Evolutionary conservation across 2,329 filamentous ascomycete genomes (phyloP).

Genomic region (Thyridium curvatum): DNA sequence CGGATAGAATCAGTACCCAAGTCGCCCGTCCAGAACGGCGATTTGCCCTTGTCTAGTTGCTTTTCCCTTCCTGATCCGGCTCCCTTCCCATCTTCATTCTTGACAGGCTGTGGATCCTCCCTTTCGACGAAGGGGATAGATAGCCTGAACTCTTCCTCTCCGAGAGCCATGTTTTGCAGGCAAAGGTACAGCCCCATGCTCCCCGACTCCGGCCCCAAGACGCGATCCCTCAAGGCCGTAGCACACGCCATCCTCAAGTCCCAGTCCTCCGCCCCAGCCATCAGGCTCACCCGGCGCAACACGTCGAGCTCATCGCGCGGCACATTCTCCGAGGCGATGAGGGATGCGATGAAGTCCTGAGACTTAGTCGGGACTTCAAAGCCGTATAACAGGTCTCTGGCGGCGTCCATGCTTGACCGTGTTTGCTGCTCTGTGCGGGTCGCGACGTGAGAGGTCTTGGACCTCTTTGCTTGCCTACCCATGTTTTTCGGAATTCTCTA

Average conservation of each 20-base stretch:
- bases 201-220: conserved; percentile 5
- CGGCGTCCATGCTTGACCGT: conserved; percentile 6
- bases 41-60: conserved; percentile 1
- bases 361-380: conserved; percentile 21
- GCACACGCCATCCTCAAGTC: conserved; percentile 24
- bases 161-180: not conserved
- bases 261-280: conserved; percentile 25
- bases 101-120: not conserved
- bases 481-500: no score
- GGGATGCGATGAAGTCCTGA: conserved; percentile 16
- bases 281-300: conserved; percentile 18
- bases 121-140: not conserved
- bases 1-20: not conserved
- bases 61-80: not conserved
- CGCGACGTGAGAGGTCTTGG: no score
- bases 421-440: not conserved
- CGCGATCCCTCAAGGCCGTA: conserved; percentile 14
- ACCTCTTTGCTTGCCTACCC: no score
- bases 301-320: conserved; percentile 16
- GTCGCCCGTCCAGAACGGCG: conserved; percentile 3
- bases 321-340: conserved; percentile 15
- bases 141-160: not conserved
- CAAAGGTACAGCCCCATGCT: conserved; percentile 1
- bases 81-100: not conserved
- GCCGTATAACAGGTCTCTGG: conserved; percentile 21